These are phyloP conservation scores for Leccinum pachyderme DNA, from an alignment of 1,284 basidiomycete species.

Conservation along the genomic window DNA sequence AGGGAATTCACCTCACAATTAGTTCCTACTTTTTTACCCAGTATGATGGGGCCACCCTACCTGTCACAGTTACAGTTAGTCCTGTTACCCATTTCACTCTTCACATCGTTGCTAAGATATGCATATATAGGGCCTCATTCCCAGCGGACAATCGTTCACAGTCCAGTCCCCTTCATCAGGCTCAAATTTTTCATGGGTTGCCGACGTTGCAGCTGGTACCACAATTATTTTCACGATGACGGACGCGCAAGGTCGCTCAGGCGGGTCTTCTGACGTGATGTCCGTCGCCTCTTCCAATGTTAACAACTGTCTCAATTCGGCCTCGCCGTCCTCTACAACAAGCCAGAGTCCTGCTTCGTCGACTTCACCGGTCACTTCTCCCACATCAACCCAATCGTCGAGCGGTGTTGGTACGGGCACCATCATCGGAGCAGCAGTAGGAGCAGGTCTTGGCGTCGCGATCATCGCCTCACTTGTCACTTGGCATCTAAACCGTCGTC, in stretches of 20 bases:
- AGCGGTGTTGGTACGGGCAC: conserved; percentile 41
- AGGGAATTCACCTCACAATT: conserved; percentile 10
- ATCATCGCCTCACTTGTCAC: conserved; percentile 46
- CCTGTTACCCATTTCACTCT: not conserved
- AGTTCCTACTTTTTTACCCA: conserved; percentile 54
- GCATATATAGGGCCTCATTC: conserved; percentile 55
- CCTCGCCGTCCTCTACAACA: conserved; percentile 52
- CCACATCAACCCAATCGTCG: conserved; percentile 19
- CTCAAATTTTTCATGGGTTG: conserved; percentile 53
- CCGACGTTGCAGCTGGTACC: conserved; percentile 58
- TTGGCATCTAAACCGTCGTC: conserved; percentile 43
- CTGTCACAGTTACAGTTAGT: conserved; percentile 59
- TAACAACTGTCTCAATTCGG: conserved; percentile 48
- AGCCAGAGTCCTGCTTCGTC: conserved; percentile 20
- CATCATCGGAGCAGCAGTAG: conserved; percentile 60
- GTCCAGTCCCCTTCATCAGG: conserved; percentile 45
- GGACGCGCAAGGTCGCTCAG: conserved; percentile 54
- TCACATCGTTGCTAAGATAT: not conserved
- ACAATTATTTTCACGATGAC: conserved; percentile 59
- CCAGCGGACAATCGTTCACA: conserved; percentile 50
- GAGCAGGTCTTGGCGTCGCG: conserved; percentile 51
- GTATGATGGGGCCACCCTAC: conserved; percentile 53
- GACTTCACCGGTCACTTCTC: conserved; percentile 32
- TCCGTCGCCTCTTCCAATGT: conserved; percentile 51
- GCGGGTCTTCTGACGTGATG: conserved; percentile 55